These are phyloP conservation scores for Phellinidium pouzarii DNA, from an alignment of 1,284 basidiomycete genomes.

Conservation along the genomic window DNA sequence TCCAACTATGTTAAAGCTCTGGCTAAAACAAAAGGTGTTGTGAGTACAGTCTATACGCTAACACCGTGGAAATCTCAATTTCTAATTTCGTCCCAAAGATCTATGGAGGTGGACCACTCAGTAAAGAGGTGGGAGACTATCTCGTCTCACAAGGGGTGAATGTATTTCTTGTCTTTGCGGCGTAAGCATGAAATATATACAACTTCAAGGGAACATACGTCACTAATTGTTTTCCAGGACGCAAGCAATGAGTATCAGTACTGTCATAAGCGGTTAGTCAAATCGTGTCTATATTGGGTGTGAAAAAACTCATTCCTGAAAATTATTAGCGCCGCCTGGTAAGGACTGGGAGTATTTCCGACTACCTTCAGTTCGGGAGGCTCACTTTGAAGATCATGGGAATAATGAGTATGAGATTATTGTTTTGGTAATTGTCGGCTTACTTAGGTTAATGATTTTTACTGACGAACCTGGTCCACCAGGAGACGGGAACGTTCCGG, in stretches of 20 bases:
- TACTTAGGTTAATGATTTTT: neutral
- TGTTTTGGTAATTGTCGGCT: slow-evolving; percentile 1
- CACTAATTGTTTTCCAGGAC: slow-evolving; percentile 4
- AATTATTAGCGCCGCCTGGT: slow-evolving; percentile 2
- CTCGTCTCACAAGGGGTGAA: slow-evolving; percentile 23
- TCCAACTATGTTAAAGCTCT: neutral
- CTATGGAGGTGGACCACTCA: slow-evolving; percentile 28
- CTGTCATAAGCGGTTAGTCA: slow-evolving; percentile 5
- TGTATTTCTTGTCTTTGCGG: slow-evolving; percentile 5
- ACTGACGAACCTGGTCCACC: neutral
- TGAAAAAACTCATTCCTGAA: neutral
- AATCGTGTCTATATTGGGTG: neutral
- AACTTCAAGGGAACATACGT: neutral
- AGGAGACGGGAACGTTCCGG: slow-evolving; percentile 4
- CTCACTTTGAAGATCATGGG: slow-evolving; percentile 1
- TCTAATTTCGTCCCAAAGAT: slow-evolving; percentile 20
- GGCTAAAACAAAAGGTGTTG: slow-evolving; percentile 9
- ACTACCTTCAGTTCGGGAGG: neutral
- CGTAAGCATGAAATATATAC: slow-evolving; percentile 1
- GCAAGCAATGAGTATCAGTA: slow-evolving; percentile 2
- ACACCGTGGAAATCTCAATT: neutral
- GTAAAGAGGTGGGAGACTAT: slow-evolving; percentile 25
- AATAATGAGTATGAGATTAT: slow-evolving; percentile 9
- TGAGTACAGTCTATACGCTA: neutral
- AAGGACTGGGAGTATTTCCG: slow-evolving; percentile 14